These are phyloP conservation scores for Lipomyces mesembrius DNA, from an alignment of 805 yeast genomes.

Conservation along the genomic window DNA sequence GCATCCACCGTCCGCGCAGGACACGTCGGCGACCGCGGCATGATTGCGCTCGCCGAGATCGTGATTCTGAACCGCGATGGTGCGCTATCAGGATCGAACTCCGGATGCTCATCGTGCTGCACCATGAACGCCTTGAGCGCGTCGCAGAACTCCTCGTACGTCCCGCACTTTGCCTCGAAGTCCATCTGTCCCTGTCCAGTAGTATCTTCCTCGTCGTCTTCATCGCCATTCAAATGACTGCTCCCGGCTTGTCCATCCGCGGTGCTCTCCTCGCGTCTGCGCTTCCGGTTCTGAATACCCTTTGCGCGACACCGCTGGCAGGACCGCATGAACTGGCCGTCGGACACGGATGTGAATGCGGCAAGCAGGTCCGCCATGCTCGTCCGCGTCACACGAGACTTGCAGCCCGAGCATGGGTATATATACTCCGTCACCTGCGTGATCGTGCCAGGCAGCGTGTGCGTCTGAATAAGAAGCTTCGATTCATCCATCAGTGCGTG, in stretches of 20 bases:
- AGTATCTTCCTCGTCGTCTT: slow-evolving; percentile 28
- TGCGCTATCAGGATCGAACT: slow-evolving; percentile 20
- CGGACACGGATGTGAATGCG: slow-evolving; percentile 33
- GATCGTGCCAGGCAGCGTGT: slow-evolving; percentile 16
- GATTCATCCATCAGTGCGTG: slow-evolving; percentile 25
- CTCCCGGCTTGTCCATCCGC: slow-evolving; percentile 8
- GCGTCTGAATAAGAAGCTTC: slow-evolving; percentile 32
- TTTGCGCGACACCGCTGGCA: slow-evolving; percentile 35
- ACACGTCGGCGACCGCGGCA: slow-evolving; percentile 31
- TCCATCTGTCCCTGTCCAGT: slow-evolving; percentile 19
- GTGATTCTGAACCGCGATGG: slow-evolving; percentile 32
- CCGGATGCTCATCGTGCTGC: slow-evolving; percentile 31
- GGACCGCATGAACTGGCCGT: slow-evolving; percentile 37
- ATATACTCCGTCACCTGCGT: slow-evolving; percentile 33
- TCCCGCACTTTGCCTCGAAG: slow-evolving; percentile 23
- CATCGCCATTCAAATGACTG: slow-evolving; percentile 22
- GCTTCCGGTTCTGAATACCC: slow-evolving; percentile 32
- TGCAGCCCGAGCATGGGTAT: slow-evolving; percentile 36
- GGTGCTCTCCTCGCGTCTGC: slow-evolving; percentile 26
- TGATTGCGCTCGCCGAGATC: slow-evolving; percentile 20
- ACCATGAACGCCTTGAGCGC: slow-evolving; percentile 25
- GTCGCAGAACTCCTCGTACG: slow-evolving; percentile 23
- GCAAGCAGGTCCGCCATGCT: slow-evolving; percentile 32
- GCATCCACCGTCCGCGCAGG: slow-evolving; percentile 37
- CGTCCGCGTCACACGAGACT: slow-evolving; percentile 31